Evolutionary conservation across 305 asterid species (phyloP), one percentile per base, ranked within the genome.

Genomic region (Petunia hybrid): DNA sequence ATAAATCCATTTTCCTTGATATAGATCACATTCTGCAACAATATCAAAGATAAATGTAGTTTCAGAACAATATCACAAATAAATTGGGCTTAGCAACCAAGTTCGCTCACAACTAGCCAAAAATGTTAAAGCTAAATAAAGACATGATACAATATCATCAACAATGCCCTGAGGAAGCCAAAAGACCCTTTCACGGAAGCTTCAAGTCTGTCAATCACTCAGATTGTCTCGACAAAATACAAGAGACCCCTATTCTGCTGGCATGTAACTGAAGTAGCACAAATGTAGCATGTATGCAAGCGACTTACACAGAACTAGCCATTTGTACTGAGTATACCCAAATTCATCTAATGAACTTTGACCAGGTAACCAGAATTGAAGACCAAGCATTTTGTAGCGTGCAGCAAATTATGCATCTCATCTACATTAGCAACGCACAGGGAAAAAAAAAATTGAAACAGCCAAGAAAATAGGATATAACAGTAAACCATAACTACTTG

Each of bases 21-120:
- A 91, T 51, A 96, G 95, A 89, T 94, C 91, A 78, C 99, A 96
- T 71, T 90, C 99, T 95, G 92, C 77, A 87, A 85, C 66, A 80
- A 35, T 76, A 63, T 31, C 77, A 42, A 38, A 67, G 39, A 56
- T 41, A 38, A 5, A 48, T 38, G 59, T 85, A 64, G 36, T 57
- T 67, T 56, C 78, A 38, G 13, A 80, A 39, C 62, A 48, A 45
- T 41, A 55, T 2, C 51, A 22, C 10, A 10, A 63, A 55, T 42
- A 22, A 42, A 55, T 36, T 60, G 3, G 42, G 13, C 74, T 51
- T 5, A 63, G 61, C 62, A 48, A 79, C 60, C 7, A 70, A 40
- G 53, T 64, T 41, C 4, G 31, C 78, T 51, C 13, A 4, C 63
- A 74, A 63, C 63, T 36, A 74, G 78, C 45, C 57, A 74, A 74